Evolutionary conservation across 805 yeast species (phyloP).

Genomic region (Tetrapisispora pingtungensis): DNA sequence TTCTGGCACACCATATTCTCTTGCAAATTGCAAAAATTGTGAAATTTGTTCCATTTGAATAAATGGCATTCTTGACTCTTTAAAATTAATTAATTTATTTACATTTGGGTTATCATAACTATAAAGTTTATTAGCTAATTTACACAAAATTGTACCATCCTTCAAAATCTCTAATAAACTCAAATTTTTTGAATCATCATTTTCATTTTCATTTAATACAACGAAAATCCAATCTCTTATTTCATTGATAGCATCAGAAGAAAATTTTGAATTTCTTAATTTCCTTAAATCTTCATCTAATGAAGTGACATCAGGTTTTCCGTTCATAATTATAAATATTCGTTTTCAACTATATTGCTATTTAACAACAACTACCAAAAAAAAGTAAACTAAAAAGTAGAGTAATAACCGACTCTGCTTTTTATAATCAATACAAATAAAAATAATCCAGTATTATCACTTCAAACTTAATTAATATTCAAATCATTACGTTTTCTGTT

Average conservation of each 20-base stretch:
- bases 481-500: no score
- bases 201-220: slow-evolving; percentile 24
- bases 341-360: no score
- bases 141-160: slow-evolving; percentile 51
- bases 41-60: slow-evolving; percentile 76
- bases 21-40: slow-evolving; percentile 54
- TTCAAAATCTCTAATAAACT: slow-evolving; percentile 49
- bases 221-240: slow-evolving; percentile 48
- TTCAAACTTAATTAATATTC: no score
- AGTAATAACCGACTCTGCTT: no score
- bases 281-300: slow-evolving; percentile 51
- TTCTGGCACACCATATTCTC: slow-evolving; percentile 59
- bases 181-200: slow-evolving; percentile 15
- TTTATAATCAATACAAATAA: no score
- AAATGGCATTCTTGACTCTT: slow-evolving; percentile 64
- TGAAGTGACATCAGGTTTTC: slow-evolving; percentile 39
- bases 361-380: no score
- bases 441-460: no score
- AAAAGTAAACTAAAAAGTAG: no score
- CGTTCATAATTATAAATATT: not conserved
- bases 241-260: slow-evolving; percentile 29
- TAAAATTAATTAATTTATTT: slow-evolving; percentile 35
- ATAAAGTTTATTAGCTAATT: slow-evolving; percentile 29
- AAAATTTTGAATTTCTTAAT: slow-evolving; percentile 45
- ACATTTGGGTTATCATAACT: slow-evolving; percentile 31